Evolutionary conservation across 768 basidiomycete species (phyloP), one percentile per base, ranked within the genome.

Genomic region (Paxillus ammoniavirescens): DNA sequence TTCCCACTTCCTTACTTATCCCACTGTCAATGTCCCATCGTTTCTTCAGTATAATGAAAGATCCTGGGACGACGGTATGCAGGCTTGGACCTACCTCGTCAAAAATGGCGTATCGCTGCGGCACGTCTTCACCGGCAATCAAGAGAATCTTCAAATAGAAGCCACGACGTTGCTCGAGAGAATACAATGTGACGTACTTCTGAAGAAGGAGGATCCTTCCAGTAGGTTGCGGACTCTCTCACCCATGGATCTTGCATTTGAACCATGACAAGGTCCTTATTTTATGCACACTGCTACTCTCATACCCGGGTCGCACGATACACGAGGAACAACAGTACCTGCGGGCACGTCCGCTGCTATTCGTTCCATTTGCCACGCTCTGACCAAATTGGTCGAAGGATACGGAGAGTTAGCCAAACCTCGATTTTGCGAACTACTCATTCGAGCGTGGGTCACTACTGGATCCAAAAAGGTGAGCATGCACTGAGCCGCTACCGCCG

Each of bases 111-210:
- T 65, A 3, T 63, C 43, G 15, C 65, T 75, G 14, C 69, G 71
- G 21, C 81, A 82, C 52, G 54, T 83, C 41, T 82, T 81, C 56
- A 78, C 77, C 0, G 69, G 77, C n/a, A 82, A 82, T 54, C 56
- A 67, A 14, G 59, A 63, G n/a, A 31, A 48, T 3, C 61, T 80
- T 42, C 81, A 82, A 58, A 50, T 38, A 42, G 67, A 69, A 1
- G 72, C 79, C 12, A 72, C 72, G 2, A 49, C 42, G 6, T 58
- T 81, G 28, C 63, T 82, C 4, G 59, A 64, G 21, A 61, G 60
- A 13, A 68, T 82, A 13, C 81, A 83, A 59, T 36, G 65, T 55
- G 71, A 65, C 2, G 55, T 65, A 2, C 47, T 61, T 8, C 46
- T 70, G 44, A 51, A 47, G 35, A 60, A 49, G 43, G 61, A 62